These are phyloP conservation scores for Fistulina hepatica DNA, from an alignment of 1,284 basidiomycete genomes.

Conservation along the genomic window DNA sequence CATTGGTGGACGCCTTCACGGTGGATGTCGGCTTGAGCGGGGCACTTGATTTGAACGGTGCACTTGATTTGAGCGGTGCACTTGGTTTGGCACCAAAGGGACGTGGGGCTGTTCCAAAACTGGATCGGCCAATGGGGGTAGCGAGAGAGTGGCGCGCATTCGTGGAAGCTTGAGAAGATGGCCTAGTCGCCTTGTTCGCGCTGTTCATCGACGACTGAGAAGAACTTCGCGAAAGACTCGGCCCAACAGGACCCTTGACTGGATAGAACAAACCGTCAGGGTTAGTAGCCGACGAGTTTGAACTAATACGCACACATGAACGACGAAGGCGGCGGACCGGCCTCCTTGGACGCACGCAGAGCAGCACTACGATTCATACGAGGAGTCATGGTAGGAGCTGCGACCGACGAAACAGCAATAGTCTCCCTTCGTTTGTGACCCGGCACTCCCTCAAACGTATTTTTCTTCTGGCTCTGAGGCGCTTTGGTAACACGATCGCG, in stretches of 20 bases:
- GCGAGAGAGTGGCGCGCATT: no score
- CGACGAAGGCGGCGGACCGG: slow-evolving; percentile 42
- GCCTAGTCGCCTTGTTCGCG: slow-evolving; percentile 16
- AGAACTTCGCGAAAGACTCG: slow-evolving; percentile 32
- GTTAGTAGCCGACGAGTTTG: slow-evolving; percentile 1
- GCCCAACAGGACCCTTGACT: slow-evolving; percentile 33
- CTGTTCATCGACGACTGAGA: no score
- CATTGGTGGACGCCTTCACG: slow-evolving; percentile 12
- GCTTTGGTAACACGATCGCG: neutral
- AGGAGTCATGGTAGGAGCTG: slow-evolving; percentile 52
- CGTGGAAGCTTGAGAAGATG: slow-evolving; percentile 21
- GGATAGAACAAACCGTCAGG: slow-evolving; percentile 6
- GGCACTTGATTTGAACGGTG: slow-evolving; percentile 12
- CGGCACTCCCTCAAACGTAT: slow-evolving; percentile 64
- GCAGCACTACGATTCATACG: slow-evolving; percentile 60
- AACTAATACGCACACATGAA: slow-evolving; percentile 44
- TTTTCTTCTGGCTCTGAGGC: slow-evolving; percentile 13
- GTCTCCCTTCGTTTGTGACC: slow-evolving; percentile 72
- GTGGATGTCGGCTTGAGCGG: neutral
- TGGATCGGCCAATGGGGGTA: no score
- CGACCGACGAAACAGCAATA: slow-evolving; percentile 55
- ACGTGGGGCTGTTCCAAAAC: no score
- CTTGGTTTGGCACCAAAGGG: no score
- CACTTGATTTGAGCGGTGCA: no score
- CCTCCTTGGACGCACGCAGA: slow-evolving; percentile 47